Base-by-base conservation (phyloP, 1,284 basidiomycete genomes). In the Anthracocystis setariae region DNA sequence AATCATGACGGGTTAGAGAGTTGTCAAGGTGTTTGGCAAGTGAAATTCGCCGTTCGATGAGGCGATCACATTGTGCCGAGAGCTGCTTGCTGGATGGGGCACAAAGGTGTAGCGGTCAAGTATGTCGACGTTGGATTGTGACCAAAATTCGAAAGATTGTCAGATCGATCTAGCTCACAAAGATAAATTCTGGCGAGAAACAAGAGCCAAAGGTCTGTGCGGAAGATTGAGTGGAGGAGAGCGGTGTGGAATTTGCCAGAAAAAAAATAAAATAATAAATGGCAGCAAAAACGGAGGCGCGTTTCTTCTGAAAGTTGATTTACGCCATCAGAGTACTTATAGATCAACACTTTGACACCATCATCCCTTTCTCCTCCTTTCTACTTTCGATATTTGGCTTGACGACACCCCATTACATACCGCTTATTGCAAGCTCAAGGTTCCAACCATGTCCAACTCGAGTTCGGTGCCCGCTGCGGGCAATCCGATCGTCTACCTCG, bases 401-500 rank as follows among this genome's bases (percentile, higher is more conserved):
- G 32, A 8, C 32, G 32, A 8, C 32, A 33, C 32, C 32, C n/a
- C n/a, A n/a, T n/a, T n/a, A n/a, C n/a, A 33, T 33, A 33, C 32
- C 32, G 32, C n/a, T n/a, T n/a, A n/a, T n/a, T n/a, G n/a, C n/a
- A n/a, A 29, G 29, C 29, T 29, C 29, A 29, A 7, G 5, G 29
- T 46, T 18, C 5, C 42, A 48, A 42, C 17, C 21, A 68, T 48
- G 40, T 40, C 44, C 27, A 17, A 44, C 5, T 23, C 56, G 3
- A 18, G 27, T 20, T 27, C 45, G 33, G 35, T 42, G 8, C 48
- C 55, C 7, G 46, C 46, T 5, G 40, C 53, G 39, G 65, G 62
- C 51, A 73, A 73, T 45, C 70, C 70, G 0, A 39, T 73, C 35
- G 70, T 73, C 39, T 73, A 75, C 46, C 60, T 81, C 39, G 79